These are phyloP conservation scores for Themeda triandra DNA, from an alignment of 176 grass and related monocot genomes.

Conservation along the genomic window DNA sequence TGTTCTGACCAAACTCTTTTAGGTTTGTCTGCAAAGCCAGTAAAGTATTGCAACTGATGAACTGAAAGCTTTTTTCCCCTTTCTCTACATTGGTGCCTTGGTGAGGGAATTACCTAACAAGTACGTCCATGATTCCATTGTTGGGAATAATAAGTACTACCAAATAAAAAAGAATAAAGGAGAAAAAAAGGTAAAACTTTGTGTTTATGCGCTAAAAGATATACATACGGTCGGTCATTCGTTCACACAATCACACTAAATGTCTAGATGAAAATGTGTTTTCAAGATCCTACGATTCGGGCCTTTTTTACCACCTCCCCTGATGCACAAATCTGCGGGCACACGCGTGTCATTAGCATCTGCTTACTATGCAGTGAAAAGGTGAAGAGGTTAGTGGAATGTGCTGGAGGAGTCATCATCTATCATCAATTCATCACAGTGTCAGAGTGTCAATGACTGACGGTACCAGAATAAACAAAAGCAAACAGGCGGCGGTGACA, in stretches of 20 bases:
- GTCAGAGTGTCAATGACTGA: neutral
- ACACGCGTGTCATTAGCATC: neutral
- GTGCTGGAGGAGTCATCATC: neutral
- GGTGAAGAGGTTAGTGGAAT: neutral
- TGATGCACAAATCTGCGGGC: neutral
- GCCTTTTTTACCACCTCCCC: neutral
- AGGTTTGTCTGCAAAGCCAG: neutral
- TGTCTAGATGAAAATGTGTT: neutral
- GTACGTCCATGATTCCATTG: neutral
- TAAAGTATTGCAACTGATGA: neutral
- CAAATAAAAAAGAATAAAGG: too few relatives aligned
- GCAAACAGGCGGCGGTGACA: constrained; percentile 16
- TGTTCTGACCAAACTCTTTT: neutral
- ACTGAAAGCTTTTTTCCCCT: neutral
- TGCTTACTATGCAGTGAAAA: neutral
- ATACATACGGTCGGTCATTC: too few relatives aligned
- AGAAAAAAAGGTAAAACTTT: neutral
- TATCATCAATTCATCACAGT: neutral
- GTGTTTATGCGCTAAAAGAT: too few relatives aligned
- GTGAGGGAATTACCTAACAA: neutral
- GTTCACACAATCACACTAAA: too few relatives aligned
- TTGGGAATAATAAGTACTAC: neutral
- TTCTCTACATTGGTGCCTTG: neutral
- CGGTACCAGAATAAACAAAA: neutral
- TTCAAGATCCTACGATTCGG: neutral